These are phyloP conservation scores for Rhypophila decipiens DNA, from an alignment of 495 filamentous ascomycete genomes.

Conservation along the genomic window DNA sequence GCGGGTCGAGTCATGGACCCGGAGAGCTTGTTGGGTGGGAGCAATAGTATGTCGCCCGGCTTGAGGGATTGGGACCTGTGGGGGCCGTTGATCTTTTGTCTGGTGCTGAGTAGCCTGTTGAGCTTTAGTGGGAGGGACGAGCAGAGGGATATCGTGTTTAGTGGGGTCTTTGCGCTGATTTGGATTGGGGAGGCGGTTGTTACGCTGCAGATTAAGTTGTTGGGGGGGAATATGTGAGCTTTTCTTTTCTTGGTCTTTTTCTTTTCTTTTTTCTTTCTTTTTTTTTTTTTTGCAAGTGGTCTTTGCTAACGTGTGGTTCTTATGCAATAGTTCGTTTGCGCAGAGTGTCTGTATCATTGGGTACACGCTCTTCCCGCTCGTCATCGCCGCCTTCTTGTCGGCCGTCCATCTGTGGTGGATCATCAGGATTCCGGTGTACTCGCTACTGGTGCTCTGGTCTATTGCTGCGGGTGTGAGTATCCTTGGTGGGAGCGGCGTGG, in stretches of 20 bases:
- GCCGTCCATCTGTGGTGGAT: slow-evolving; percentile 71
- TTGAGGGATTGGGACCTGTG: slow-evolving; percentile 96
- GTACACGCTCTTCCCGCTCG: slow-evolving; percentile 97
- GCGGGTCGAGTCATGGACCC: slow-evolving; percentile 57
- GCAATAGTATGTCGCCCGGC: slow-evolving; percentile 70
- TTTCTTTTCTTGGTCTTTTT: neutral
- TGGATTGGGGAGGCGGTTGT: slow-evolving; percentile 97
- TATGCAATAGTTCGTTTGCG: slow-evolving; percentile 75
- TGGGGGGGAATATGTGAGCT: slow-evolving; percentile 94
- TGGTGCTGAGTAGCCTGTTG: slow-evolving; percentile 78
- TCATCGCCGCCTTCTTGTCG: slow-evolving; percentile 85
- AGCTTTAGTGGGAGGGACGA: slow-evolving; percentile 66
- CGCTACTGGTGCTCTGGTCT: slow-evolving; percentile 83
- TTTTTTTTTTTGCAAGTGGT: neutral
- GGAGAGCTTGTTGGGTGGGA: slow-evolving; percentile 61
- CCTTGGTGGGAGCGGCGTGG: slow-evolving; percentile 86
- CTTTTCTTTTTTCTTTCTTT: slow-evolving; percentile 3
- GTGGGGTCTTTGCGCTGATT: slow-evolving; percentile 89
- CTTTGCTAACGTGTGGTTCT: slow-evolving; percentile 6
- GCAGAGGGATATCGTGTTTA: slow-evolving; percentile 85
- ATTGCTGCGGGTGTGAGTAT: slow-evolving; percentile 94
- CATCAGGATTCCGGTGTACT: slow-evolving; percentile 80
- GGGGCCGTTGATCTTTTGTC: slow-evolving; percentile 90
- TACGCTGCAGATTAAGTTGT: slow-evolving; percentile 95
- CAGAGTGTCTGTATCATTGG: slow-evolving; percentile 97